Conservation (phyloP, 2,329 filamentous ascomycete species). For the Scedosporium apiospermum region DNA sequence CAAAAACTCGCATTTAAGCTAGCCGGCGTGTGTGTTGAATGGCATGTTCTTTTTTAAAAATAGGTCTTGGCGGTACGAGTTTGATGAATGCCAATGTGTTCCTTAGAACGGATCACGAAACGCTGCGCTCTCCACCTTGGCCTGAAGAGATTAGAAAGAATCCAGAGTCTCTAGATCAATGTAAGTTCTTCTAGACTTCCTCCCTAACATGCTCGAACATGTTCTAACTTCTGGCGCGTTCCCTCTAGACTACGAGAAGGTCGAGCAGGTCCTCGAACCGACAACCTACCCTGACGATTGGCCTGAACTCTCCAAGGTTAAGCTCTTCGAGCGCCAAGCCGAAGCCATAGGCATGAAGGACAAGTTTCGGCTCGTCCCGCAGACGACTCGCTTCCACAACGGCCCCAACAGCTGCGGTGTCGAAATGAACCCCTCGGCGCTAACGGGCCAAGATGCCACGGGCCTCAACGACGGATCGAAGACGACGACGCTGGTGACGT, state of each 20-base stretch:
- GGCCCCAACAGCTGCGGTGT: slow-evolving; percentile 56
- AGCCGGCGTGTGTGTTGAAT: background rate
- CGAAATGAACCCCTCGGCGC: slow-evolving; percentile 48
- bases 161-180: slow-evolving; percentile 32
- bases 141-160: slow-evolving; percentile 44
- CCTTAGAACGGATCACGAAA: slow-evolving; percentile 45
- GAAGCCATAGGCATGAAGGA: slow-evolving; percentile 36
- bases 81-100: slow-evolving; percentile 61
- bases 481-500: slow-evolving; percentile 56
- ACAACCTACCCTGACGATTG: slow-evolving; percentile 46
- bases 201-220: background rate
- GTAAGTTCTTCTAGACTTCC: slow-evolving; percentile 25
- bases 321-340: slow-evolving; percentile 48
- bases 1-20: background rate
- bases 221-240: too few relatives aligned
- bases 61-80: slow-evolving; percentile 53
- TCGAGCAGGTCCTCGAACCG: slow-evolving; percentile 47
- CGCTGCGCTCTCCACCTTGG: slow-evolving; percentile 46
- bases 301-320: slow-evolving; percentile 48
- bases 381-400: slow-evolving; percentile 54
- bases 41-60: slow-evolving; percentile 13
- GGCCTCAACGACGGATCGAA: slow-evolving; percentile 61
- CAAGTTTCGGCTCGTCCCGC: slow-evolving; percentile 45
- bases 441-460: slow-evolving; percentile 54
- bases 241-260: slow-evolving; percentile 46